Evolutionary conservation across 306 rosid species (phyloP).

Genomic region (Hippophae rhamnoides): DNA sequence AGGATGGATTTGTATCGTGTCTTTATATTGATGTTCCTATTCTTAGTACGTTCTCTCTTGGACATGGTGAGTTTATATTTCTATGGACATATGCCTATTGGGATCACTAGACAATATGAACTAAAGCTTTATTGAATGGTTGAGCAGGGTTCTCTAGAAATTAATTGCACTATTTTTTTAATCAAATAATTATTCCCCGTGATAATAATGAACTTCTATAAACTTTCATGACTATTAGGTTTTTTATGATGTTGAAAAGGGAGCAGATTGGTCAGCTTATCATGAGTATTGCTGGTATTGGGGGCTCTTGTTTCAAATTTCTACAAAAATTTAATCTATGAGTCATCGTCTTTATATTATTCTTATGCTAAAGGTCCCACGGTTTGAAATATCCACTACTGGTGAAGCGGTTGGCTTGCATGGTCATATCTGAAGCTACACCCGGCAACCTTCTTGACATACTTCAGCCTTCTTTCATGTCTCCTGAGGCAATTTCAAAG

Average conservation of each 20-base stretch:
- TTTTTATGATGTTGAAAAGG: conserved; percentile 47
- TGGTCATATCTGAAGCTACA: conserved; percentile 64
- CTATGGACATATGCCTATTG: no score
- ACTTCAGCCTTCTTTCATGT: conserved; percentile 75
- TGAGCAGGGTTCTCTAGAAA: no score
- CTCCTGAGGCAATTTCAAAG: conserved; percentile 46
- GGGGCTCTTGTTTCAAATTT: conserved; percentile 8
- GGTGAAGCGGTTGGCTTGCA: conserved; percentile 87
- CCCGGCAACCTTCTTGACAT: conserved; percentile 59
- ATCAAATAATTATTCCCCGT: not conserved
- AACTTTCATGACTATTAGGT: conserved; percentile 34
- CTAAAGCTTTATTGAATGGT: no score
- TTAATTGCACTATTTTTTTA: no score
- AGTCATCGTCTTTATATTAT: conserved; percentile 11
- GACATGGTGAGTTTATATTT: no score
- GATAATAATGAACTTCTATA: conserved; percentile 5
- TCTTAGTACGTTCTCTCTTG: no score
- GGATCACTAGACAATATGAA: no score
- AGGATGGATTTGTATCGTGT: no score
- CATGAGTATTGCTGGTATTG: conserved; percentile 66
- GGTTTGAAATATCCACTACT: conserved; percentile 76
- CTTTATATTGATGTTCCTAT: no score
- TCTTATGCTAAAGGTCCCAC: conserved; percentile 40
- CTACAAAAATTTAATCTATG: not conserved
- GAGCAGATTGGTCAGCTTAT: conserved; percentile 59